phyloP scores from a whole-genome alignment of 345 rosid genomes.

The Camelina sativa region DNA sequence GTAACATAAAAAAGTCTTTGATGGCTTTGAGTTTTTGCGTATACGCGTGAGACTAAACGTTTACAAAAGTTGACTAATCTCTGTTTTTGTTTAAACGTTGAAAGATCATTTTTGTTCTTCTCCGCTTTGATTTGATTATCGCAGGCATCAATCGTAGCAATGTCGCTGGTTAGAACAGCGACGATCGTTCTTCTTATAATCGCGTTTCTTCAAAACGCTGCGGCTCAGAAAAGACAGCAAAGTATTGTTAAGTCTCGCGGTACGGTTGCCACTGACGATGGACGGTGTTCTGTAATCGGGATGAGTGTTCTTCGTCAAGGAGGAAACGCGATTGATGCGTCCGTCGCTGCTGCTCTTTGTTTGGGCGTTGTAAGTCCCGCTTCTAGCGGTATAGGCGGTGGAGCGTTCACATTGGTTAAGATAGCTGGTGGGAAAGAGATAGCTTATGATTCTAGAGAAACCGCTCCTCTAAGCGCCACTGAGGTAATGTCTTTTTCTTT shows the following conservation, averaged over 20 bases:
- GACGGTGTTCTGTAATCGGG: constrained; percentile 60
- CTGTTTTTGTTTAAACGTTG: not conserved
- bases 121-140: not conserved
- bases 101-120: not conserved
- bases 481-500: constrained; percentile 36
- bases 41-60: no score
- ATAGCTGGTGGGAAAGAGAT: constrained; percentile 44
- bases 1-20: no score
- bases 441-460: constrained; percentile 66
- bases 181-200: constrained; percentile 26
- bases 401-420: constrained; percentile 59
- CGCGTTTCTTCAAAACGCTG: constrained; percentile 16
- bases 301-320: constrained; percentile 46
- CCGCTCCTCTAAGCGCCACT: constrained; percentile 61
- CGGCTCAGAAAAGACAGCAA: constrained; percentile 37
- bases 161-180: constrained; percentile 29
- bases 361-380: constrained; percentile 66
- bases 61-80: no score
- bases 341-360: constrained; percentile 60
- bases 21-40: no score
- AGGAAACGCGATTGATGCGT: constrained; percentile 70
- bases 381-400: constrained; percentile 74
- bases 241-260: constrained; percentile 45
- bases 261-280: constrained; percentile 62
- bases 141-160: constrained; percentile 15